A percentile compares a stretch with the other conserved stretches of the same genome.
phyloP scores from a whole-genome alignment of 2,329 filamentous ascomycete species.

The Fusarium austroafricanum region DNA sequence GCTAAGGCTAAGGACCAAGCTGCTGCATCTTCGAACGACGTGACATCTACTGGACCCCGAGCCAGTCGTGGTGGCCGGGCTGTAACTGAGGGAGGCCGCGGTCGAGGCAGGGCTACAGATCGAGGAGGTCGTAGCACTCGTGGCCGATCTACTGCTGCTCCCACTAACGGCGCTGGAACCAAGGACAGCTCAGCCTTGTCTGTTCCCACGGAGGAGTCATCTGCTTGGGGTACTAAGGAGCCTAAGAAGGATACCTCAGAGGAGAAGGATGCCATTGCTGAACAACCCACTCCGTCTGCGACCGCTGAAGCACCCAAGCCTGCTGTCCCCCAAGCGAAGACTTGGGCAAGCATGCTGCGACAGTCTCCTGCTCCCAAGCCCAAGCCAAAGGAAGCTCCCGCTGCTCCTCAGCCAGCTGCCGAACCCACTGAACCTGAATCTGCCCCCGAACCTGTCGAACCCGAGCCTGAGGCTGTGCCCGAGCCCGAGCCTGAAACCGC shows the following conservation, averaged over 20 bases:
- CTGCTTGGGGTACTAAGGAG: slow-evolving; percentile 59
- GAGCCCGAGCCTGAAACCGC: slow-evolving; percentile 51
- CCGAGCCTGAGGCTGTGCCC: slow-evolving; percentile 51
- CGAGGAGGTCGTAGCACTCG: slow-evolving; percentile 71
- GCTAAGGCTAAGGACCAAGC: slow-evolving; percentile 76
- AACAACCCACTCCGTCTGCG: slow-evolving; percentile 48
- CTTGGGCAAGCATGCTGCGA: slow-evolving; percentile 82
- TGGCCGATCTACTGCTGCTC: slow-evolving; percentile 67
- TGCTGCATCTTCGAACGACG: slow-evolving; percentile 63
- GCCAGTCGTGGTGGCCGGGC: slow-evolving; percentile 70
- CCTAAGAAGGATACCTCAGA: slow-evolving; percentile 51
- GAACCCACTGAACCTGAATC: slow-evolving; percentile 53
- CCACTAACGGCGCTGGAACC: slow-evolving; percentile 71
- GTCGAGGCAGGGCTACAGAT: slow-evolving; percentile 71
- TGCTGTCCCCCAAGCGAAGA: slow-evolving; percentile 62
- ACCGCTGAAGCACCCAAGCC: slow-evolving; percentile 54
- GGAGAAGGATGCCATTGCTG: slow-evolving; percentile 49
- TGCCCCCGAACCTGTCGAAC: slow-evolving; percentile 48
- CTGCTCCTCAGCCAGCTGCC: slow-evolving; percentile 56
- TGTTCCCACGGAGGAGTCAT: slow-evolving; percentile 77
- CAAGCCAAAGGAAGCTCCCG: slow-evolving; percentile 63
- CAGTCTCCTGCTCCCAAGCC: slow-evolving; percentile 69
- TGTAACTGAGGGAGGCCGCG: slow-evolving; percentile 71
- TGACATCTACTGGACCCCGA: slow-evolving; percentile 57
- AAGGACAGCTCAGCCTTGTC: slow-evolving; percentile 68